Base-by-base conservation (phyloP, 768 basidiomycete species). In the Russula brevipes region DNA sequence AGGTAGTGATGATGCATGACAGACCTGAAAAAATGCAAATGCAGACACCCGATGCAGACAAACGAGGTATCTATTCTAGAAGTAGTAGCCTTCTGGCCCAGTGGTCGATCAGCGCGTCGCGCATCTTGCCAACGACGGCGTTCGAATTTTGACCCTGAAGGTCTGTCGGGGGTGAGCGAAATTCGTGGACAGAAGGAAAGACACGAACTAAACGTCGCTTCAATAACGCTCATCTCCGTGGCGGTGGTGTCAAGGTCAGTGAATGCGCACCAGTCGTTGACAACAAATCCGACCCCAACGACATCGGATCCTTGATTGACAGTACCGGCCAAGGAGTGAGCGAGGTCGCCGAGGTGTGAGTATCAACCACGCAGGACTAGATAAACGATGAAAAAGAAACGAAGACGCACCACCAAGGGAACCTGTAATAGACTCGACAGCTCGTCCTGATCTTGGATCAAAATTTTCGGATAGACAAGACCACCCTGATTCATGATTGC, bases 241-340 rank as follows among this genome's bases (percentile, higher is more conserved):
- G 16, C 97, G 19, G 97, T 99, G 64, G 97, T 98, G 72, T 99
- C 97, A 33, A 97, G 81, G 41, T 97, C 97, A 19, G 94, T 94
- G 76, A 98, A 98, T 10, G 97, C 97, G 77, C 91, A 92, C 97
- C 97, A 98, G 74, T 98, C 97, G 71, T 99, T 99, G 61, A 98
- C 97, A 60, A 99, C 94, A 41, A 98, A 81, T 36, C 97, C 97
- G 9, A 95, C 97, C 97, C 97, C 97, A 68, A 99, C 87, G 45
- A 98, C 94, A 70, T 98, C 96, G 51, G 94, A 97, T 71, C 97
- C 97, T 72, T 96, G 88, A 76, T 98, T 99, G 64, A 99, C 94
- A 3, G 97, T 98, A 30, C 97, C 97, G 54, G 97, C 94, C 94
- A 66, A 3, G 10, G 58, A 35, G 49, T 14, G 61, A 60, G 64